These are phyloP conservation scores for Colletotrichum kahawae DNA, from an alignment of 2,329 filamentous ascomycete genomes.

Conservation along the genomic window DNA sequence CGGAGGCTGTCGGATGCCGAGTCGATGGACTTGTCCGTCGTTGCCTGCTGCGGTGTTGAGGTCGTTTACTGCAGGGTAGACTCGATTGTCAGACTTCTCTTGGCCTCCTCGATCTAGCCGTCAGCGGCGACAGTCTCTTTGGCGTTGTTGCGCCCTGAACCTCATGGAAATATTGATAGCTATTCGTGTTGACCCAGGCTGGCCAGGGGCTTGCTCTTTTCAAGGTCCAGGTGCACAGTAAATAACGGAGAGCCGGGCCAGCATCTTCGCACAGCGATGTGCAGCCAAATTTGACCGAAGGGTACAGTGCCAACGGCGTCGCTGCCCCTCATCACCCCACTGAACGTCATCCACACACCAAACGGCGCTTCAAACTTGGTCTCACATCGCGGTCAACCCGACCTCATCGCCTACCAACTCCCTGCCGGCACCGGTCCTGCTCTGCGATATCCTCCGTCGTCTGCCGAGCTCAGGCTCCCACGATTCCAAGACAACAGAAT, in stretches of 20 bases:
- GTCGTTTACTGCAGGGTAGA: background rate
- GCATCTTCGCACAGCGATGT: no score
- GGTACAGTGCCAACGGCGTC: background rate
- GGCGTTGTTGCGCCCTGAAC: background rate
- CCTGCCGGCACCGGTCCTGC: background rate
- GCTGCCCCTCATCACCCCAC: conserved; percentile 21
- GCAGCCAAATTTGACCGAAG: fast-evolving
- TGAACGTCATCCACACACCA: conserved; percentile 18
- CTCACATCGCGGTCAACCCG: background rate
- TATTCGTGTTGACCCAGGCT: background rate
- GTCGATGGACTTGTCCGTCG: background rate
- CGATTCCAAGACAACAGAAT: background rate
- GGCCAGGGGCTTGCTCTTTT: background rate
- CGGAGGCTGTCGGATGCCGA: background rate
- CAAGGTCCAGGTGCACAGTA: background rate
- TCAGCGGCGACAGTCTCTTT: background rate
- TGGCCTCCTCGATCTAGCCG: background rate
- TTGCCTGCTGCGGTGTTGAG: background rate
- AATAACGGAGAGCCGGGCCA: background rate
- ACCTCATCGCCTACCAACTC: background rate
- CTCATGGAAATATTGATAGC: background rate
- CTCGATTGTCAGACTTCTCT: background rate
- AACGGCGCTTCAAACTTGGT: conserved; percentile 4
- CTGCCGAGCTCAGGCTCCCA: background rate
- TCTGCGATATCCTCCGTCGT: background rate